Conservation (phyloP, 73 alveolate species). For the Uronychia binucleata region DNA sequence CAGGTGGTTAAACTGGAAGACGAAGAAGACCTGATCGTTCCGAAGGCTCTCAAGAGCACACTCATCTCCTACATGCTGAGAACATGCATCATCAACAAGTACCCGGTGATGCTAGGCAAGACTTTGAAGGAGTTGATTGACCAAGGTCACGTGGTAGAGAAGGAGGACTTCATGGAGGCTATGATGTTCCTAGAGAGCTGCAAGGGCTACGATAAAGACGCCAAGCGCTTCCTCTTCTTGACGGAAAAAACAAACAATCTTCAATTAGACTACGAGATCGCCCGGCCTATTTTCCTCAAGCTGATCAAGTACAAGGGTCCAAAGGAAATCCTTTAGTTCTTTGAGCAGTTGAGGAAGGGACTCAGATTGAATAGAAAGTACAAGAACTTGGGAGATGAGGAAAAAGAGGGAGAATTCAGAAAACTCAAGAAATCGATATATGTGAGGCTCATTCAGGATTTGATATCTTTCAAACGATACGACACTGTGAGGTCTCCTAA, state of each 20-base stretch:
- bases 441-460: conserved; percentile 12
- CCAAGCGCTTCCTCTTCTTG: conserved; percentile 32
- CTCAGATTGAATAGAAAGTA: conserved; percentile 5
- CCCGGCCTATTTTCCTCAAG: conserved; percentile 17
- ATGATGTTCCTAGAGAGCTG: conserved; percentile 31
- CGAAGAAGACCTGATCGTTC: not conserved
- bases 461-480: conserved; percentile 1
- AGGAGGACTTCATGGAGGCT: conserved; percentile 11
- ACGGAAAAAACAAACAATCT: conserved; percentile 21
- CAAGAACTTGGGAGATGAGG: conserved; percentile 1
- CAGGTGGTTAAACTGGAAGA: not conserved
- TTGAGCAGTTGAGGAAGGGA: conserved; percentile 42
- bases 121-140: conserved; percentile 18
- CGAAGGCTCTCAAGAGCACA: not conserved
- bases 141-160: conserved; percentile 1
- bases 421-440: conserved; percentile 13
- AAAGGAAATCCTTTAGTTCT: conserved; percentile 21
- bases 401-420: not conserved
- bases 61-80: conserved; percentile 14
- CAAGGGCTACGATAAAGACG: conserved; percentile 54
- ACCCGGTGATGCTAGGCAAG: conserved; percentile 29
- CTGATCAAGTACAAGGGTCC: conserved; percentile 15
- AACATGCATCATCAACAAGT: conserved; percentile 12
- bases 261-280: not conserved
- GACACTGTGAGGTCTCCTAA: not conserved